Evolutionary conservation across 106 monocot species (phyloP).

Genomic region (Gastrodia elata): DNA sequence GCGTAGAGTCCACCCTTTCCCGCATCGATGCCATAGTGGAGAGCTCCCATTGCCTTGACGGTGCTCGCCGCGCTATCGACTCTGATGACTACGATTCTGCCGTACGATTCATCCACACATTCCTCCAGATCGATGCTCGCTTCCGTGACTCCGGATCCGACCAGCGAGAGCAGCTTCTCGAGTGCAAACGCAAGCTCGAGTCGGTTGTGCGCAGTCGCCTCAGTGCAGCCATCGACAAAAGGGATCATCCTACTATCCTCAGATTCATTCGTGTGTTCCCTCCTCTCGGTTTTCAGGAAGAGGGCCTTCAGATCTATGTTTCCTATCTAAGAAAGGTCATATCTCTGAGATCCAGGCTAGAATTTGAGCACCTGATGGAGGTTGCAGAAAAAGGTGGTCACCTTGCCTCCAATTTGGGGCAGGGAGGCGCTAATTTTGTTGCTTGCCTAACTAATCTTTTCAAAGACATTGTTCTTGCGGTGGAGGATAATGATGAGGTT

Average conservation of each 20-base stretch:
- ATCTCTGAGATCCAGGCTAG: slow-evolving; percentile 55
- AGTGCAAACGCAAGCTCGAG: slow-evolving; percentile 59
- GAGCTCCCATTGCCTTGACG: slow-evolving; percentile 51
- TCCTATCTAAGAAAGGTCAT: slow-evolving; percentile 73
- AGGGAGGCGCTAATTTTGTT: slow-evolving; percentile 44
- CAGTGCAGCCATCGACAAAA: slow-evolving; percentile 47
- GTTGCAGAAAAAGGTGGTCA: slow-evolving; percentile 17
- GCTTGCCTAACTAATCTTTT: slow-evolving; percentile 81
- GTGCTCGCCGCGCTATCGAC: slow-evolving; percentile 33
- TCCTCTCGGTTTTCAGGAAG: slow-evolving; percentile 62
- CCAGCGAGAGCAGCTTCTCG: slow-evolving; percentile 57
- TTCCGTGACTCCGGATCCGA: slow-evolving; percentile 44
- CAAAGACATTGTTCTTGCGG: slow-evolving; percentile 92
- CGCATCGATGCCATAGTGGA: slow-evolving; percentile 57
- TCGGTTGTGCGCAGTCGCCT: slow-evolving; percentile 43
- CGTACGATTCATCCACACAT: slow-evolving; percentile 41
- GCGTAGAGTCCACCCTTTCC: slow-evolving; percentile 42
- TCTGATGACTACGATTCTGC: slow-evolving; percentile 63
- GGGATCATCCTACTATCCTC: slow-evolving; percentile 64
- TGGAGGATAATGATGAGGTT: slow-evolving; percentile 83
- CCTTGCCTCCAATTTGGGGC: slow-evolving; percentile 1
- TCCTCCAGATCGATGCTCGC: slow-evolving; percentile 64
- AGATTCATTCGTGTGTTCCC: slow-evolving; percentile 67
- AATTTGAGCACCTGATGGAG: slow-evolving; percentile 74
- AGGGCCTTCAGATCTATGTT: slow-evolving; percentile 84